Evolutionary conservation across 371 early-diverging fungal species (phyloP), one percentile per base, ranked within the genome.

Genomic region (Circinella minor): DNA sequence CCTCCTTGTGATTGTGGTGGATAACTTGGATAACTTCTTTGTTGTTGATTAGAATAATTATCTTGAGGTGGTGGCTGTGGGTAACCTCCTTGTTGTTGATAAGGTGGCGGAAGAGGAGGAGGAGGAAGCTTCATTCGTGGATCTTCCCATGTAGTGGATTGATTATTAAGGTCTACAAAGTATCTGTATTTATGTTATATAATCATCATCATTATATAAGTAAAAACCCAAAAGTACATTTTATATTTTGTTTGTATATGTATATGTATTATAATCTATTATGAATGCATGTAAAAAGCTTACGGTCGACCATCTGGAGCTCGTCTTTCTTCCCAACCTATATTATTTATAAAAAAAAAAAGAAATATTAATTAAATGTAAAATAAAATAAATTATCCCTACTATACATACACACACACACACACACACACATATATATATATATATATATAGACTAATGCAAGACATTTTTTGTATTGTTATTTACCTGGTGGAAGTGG

Each of bases 141-240:
- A 60, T 83, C 92, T 66, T 90, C 90, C 90, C 90, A 90, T 4
- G 88, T 84, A 14, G 90, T 90, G 47, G 67, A 74, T 65, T 82
- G 76, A 34, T 78, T 82, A 65, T 76, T 80, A 63, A 88, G 85
- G 68, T 90, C 82, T 55, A 90, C 86, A 71, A 80, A 90, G 65
- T 88, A 90, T 51, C 83, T 83, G 20, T 11, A 18, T 27, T 57
- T 7, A 57, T 57, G 27, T 27, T 27, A 27, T 27, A 27, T 27
- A 27, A 27, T 27, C 27, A 27, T 27, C 2, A 27, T 27, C 27
- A 1, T 27, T 27, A 27, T 27, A 27, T 27, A 27, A 34, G 20
- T 54, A 15, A 43, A 43, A 43, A 43, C 2, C 27, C 47, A 47
- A 15, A 9, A 15, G 9, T 47, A 15, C 47, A 47, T 15, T 47